Evolutionary conservation across 257 asterid species (phyloP), one percentile per base, ranked within the genome.

Genomic region (Jacaranda copaia): DNA sequence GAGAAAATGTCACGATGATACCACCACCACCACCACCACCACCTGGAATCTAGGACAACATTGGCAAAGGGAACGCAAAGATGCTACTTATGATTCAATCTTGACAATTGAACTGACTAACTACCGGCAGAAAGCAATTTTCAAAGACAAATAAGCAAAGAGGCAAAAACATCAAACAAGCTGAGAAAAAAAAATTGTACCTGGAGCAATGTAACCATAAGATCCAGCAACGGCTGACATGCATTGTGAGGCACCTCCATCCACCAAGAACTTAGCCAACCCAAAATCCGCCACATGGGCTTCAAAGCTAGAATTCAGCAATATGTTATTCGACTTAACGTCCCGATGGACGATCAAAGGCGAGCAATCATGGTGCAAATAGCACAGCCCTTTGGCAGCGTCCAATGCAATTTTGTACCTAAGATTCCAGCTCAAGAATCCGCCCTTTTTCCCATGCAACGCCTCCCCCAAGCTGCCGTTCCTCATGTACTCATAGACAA

Each of bases 211-310:
- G 80, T 95, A 95, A 19, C 99, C 99, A 70, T 93, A 95, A 10
- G 99, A 95, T 6, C 99, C 99, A 5, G 97, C 99, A 59, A 95
- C 78, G 5, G 96, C 97, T 15, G 99, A 95, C 99, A 95, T 95
- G 85, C 97, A 93, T 75, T 95, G 93, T 3, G 98, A 93, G 32
- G 97, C 96, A 6, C 89, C 97, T 14, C 88, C 91, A 40, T 86
- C 99, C n/a, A 79, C 89, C 87, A 93, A 78, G 87, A 89, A 95
- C 84, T 91, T 95, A 3, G 99, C 99, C 79, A 95, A 70, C 35
- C 99, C 99, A 49, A 95, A 95, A 82, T 95, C 99, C 0, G 99
- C 99, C 32, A 95, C 99, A 57, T 91, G 98, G 51, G 99, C 99
- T 81, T 95, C 99, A 15, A 86, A 92, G 52, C 79, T 87, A 6